Evolutionary conservation across 1,139 yeast genomes (phyloP), one percentile per base, ranked within the genome.

Genomic region (Zygotorulaspora mrakii): DNA sequence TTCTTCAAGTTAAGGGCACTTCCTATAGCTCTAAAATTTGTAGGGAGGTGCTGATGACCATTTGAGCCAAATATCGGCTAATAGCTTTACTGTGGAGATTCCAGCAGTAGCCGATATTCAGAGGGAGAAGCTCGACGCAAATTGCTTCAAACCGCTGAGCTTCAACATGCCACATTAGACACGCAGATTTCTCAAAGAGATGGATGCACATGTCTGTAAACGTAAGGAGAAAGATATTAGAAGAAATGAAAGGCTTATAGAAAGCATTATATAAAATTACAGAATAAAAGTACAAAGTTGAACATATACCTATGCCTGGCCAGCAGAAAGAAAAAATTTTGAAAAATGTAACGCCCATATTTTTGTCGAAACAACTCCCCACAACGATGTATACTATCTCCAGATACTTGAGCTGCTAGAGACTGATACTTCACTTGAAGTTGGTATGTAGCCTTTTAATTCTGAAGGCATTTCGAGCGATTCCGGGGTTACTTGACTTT

Each of bases 261-360:
- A 31, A 21, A 4, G 16, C 26, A 9, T 2, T 13, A 31, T 21
- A 31, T 31, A 31, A 4, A n/a, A 20, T 31, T 31, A 31, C 24
- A 20, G 21, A 11, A 13, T n/a, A 31, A 34, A 31, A 24, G 23
- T 27, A 31, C 17, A 14, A 28, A 28, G 6, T 24, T 20, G 28
- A 14, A 29, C 14, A 23, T 38, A 30, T 16, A 30, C 23, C 28
- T 22, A 31, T 39, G 39, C 35, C 42, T 39, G 42, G 20, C 42
- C 42, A 34, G 42, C 42, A 39, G 42, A 25, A 25, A 29, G 35
- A 26, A 20, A 22, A 31, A n/a, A n/a, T n/a, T n/a, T n/a, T n/a
- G n/a, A n/a, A 17, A 16, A 24, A 21, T 23, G 22, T 20, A 20
- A 12, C 14, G 17, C 20, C 10, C 18, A 20, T n/a, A 20, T 20